These are phyloP conservation scores for Skeletonema marinoi DNA, from an alignment of 108 stramenopile species.

Conservation along the genomic window DNA sequence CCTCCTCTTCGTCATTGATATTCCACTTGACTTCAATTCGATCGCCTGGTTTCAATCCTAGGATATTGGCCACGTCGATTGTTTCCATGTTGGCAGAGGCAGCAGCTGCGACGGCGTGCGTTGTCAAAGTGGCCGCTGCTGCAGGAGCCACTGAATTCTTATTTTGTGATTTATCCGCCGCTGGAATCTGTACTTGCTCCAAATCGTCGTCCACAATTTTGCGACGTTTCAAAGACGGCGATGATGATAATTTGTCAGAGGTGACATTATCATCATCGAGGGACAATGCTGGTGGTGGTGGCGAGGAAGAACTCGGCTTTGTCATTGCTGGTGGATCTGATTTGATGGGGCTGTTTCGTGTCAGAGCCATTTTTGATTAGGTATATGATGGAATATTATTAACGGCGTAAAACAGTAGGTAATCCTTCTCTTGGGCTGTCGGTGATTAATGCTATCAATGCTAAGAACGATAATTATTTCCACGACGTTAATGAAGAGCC, in stretches of 20 bases:
- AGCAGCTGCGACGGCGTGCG: not conserved
- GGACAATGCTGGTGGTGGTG: not conserved
- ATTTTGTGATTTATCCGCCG: too few species aligned
- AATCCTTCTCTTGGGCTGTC: too few species aligned
- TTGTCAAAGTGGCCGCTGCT: not conserved
- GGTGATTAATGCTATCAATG: too few species aligned
- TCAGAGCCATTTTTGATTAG: too few species aligned
- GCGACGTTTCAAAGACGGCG: not conserved
- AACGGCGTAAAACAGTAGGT: too few species aligned
- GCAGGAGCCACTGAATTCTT: not conserved
- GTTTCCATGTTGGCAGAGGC: not conserved
- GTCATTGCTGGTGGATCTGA: too few species aligned
- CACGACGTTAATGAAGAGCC: too few species aligned
- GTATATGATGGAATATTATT: too few species aligned
- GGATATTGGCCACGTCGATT: constrained; percentile 20
- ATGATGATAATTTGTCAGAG: not conserved
- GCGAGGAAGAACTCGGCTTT: not conserved
- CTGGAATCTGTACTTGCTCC: not conserved
- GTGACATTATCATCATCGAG: not conserved
- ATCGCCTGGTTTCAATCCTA: constrained; percentile 16
- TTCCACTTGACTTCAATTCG: constrained; percentile 44
- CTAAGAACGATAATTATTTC: too few species aligned
- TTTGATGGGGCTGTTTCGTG: too few species aligned
- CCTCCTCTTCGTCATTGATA: constrained; percentile 10
- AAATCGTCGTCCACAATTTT: not conserved